A percentile compares a stretch with the other conserved stretches of the same genome.
Conservation (phyloP, 169 alveolate species). For the Babesia ovata region DNA sequence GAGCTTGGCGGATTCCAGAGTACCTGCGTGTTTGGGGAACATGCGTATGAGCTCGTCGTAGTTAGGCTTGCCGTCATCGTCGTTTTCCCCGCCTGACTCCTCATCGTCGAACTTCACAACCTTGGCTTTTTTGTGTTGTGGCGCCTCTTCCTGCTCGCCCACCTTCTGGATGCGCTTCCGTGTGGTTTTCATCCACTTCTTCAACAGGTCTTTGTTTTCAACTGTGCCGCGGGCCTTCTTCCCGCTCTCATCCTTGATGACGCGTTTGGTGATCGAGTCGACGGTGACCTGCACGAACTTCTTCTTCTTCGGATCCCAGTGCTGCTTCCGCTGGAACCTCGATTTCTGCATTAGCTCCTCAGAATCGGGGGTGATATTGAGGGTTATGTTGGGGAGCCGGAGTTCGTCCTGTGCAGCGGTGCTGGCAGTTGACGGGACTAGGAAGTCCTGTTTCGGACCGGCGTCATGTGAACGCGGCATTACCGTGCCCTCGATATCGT, state of each 20-base stretch:
- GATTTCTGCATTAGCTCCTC: constrained; percentile 60
- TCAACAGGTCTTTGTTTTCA: constrained; percentile 51
- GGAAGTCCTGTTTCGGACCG: constrained; percentile 12
- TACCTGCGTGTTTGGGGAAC: constrained; percentile 67
- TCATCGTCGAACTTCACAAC: neutral
- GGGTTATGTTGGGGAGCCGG: constrained; percentile 42
- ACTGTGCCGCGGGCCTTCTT: constrained; percentile 19
- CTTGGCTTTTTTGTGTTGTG: constrained; percentile 13
- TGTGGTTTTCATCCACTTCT: constrained; percentile 68
- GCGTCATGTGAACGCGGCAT: neutral
- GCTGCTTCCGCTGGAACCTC: constrained; percentile 56
- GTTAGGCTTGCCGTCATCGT: constrained; percentile 5
- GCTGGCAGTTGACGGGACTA: constrained; percentile 21
- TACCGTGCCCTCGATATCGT: neutral
- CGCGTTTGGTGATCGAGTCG: constrained; percentile 56
- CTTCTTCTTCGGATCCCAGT: constrained; percentile 68
- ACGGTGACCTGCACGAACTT: constrained; percentile 60
- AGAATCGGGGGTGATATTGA: constrained; percentile 63
- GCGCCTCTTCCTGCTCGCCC: constrained; percentile 59
- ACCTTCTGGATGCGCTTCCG: constrained; percentile 54
- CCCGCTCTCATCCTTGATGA: constrained; percentile 43
- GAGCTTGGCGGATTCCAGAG: constrained; percentile 53
- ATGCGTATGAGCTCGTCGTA: constrained; percentile 59
- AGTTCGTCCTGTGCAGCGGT: constrained; percentile 34
- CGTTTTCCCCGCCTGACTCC: constrained; percentile 3